These are phyloP conservation scores for Zygosaccharomyces siamensis DNA, from an alignment of 805 yeast species.

Conservation along the genomic window DNA sequence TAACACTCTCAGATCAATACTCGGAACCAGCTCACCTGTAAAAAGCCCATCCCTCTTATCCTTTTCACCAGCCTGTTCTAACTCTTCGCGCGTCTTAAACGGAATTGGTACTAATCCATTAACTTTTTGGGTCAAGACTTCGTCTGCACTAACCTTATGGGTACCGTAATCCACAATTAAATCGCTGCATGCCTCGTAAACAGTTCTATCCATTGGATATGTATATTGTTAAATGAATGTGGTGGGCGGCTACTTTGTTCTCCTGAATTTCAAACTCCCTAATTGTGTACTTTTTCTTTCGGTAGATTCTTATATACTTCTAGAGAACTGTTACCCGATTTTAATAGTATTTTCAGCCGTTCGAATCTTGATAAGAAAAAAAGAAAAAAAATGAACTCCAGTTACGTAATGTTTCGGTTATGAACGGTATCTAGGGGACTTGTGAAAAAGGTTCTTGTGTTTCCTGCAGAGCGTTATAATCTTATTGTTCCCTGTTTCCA, in stretches of 20 bases:
- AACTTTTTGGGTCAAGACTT: constrained; percentile 27
- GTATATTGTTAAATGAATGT: background rate
- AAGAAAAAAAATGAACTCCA: background rate
- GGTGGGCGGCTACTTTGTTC: constrained; percentile 4
- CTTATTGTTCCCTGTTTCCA: background rate
- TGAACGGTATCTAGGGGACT: too few species aligned
- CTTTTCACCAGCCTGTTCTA: constrained; percentile 18
- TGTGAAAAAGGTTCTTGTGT: too few species aligned
- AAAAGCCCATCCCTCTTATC: constrained; percentile 26
- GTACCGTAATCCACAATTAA: constrained; percentile 23
- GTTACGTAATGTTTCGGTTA: too few species aligned
- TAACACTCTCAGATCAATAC: constrained; percentile 33
- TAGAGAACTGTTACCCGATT: too few species aligned
- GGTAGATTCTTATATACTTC: too few species aligned
- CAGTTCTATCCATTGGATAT: constrained; percentile 25
- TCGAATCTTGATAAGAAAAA: background rate
- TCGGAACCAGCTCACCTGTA: constrained; percentile 28
- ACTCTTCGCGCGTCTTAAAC: constrained; percentile 29
- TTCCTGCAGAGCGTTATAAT: too few species aligned
- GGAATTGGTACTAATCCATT: constrained; percentile 32
- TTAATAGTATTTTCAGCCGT: too few species aligned
- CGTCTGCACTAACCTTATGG: constrained; percentile 31
- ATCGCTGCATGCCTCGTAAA: constrained; percentile 32
- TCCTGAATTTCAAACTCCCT: too few species aligned
- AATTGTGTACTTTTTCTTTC: too few species aligned